Conservation (phyloP, 1,284 basidiomycete species). For the Ceratobasidium sp. region DNA sequence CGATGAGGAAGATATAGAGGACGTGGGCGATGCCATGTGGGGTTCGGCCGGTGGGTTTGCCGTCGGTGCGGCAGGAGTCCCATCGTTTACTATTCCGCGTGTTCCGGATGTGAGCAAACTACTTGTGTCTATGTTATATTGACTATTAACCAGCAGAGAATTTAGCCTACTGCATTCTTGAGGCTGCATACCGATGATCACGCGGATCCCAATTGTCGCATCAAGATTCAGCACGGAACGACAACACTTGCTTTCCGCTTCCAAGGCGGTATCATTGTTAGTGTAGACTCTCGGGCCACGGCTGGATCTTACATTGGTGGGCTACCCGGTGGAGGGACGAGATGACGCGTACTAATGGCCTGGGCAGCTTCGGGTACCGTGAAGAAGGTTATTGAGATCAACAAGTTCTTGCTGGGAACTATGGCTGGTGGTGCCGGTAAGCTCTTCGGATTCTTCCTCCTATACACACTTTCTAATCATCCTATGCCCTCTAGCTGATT, state of each 20-base stretch:
- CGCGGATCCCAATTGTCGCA: constrained; percentile 91
- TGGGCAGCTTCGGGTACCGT: constrained; percentile 89
- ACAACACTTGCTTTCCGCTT: constrained; percentile 98
- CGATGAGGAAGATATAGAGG: constrained; percentile 72
- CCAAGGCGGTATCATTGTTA: constrained; percentile 96
- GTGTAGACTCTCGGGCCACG: constrained; percentile 97
- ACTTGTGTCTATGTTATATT: neutral
- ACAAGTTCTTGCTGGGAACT: constrained; percentile 97
- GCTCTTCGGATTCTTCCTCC: constrained; percentile 52
- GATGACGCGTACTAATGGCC: constrained; percentile 9
- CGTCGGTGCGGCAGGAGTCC: constrained; percentile 72
- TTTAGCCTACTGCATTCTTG: constrained; percentile 90
- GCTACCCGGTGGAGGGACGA: constrained; percentile 53
- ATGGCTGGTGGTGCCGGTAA: constrained; percentile 98
- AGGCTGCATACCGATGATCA: constrained; percentile 93
- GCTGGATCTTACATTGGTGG: constrained; percentile 96
- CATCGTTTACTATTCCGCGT: constrained; percentile 76
- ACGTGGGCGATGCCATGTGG: constrained; percentile 76
- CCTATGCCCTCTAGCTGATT: constrained; percentile 73
- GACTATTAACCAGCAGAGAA: neutral
- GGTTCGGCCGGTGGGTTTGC: constrained; percentile 84
- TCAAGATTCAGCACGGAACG: constrained; percentile 99
- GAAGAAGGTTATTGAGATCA: constrained; percentile 99
- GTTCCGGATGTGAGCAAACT: constrained; percentile 76
- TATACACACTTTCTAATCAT: neutral